Percentiles rank a stretch among this genome's conserved stretches.
Evolutionary conservation across 176 grass and related monocot species (phyloP).

Genomic region (Typha latifolia): DNA sequence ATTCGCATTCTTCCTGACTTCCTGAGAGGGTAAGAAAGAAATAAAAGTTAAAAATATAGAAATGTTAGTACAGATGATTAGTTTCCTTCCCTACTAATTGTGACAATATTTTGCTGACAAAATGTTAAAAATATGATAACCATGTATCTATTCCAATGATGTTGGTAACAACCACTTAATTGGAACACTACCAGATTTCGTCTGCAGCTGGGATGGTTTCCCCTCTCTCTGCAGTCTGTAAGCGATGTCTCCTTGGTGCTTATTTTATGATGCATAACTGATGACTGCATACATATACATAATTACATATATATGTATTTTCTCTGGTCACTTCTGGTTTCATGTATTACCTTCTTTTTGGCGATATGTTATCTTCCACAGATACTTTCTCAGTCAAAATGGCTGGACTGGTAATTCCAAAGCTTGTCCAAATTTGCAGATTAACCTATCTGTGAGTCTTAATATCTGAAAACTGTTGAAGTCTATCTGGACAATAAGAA

Average conservation of each 20-base stretch:
- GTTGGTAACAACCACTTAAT: no score
- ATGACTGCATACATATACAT: no score
- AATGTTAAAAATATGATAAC: not conserved
- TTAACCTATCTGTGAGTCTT: conserved; percentile 78
- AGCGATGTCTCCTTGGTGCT: no score
- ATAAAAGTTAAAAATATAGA: no score
- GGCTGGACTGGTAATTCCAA: conserved; percentile 70
- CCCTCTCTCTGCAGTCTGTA: no score
- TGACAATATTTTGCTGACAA: not conserved
- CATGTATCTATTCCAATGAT: no score
- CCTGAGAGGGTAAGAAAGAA: no score
- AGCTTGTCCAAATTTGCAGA: conserved; percentile 71
- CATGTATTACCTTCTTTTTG: not conserved
- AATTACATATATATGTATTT: not conserved
- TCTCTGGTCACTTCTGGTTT: not conserved
- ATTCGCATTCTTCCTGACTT: no score
- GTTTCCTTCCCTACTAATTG: not conserved
- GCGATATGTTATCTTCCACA: conserved; percentile 17
- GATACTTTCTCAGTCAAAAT: conserved; percentile 71
- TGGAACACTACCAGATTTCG: no score
- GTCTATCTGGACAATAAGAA: not conserved
- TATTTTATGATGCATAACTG: no score
- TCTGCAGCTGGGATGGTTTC: no score
- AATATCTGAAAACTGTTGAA: not conserved
- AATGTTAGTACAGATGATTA: no score